Evolutionary conservation across 192 early-diverging fungal genomes (phyloP).

Genomic region (Lobosporangium transversale): DNA sequence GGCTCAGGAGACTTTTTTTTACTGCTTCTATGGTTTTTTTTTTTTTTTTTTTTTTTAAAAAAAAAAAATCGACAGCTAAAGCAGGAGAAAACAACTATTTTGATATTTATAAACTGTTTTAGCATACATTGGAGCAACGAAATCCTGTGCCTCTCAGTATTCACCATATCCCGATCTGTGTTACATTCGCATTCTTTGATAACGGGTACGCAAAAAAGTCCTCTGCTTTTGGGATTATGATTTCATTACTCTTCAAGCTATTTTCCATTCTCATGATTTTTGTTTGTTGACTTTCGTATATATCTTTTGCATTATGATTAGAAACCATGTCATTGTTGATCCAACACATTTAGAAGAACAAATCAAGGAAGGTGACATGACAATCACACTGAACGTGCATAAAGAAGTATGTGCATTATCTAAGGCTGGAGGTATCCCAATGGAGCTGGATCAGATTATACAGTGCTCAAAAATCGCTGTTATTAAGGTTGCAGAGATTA

Average conservation of each 20-base stretch:
- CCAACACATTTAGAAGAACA: constrained; percentile 90
- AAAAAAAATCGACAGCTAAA: not conserved
- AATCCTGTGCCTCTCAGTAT: constrained; percentile 95
- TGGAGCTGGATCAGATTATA: constrained; percentile 79
- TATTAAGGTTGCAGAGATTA: constrained; percentile 76
- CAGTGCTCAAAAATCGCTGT: constrained; percentile 86
- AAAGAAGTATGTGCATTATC: constrained; percentile 91
- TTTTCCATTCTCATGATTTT: too few relatives aligned
- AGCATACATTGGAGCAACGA: constrained; percentile 88
- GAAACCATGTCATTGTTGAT: constrained; percentile 83
- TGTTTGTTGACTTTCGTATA: too few relatives aligned
- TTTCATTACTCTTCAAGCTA: too few relatives aligned
- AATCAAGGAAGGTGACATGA: constrained; percentile 83
- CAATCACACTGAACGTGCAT: constrained; percentile 90
- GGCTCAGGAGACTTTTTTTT: constrained; percentile 20
- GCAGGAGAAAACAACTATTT: too few relatives aligned
- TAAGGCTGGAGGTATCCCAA: constrained; percentile 90
- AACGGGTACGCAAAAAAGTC: constrained; percentile 63
- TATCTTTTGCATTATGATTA: too few relatives aligned
- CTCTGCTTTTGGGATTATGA: too few relatives aligned
- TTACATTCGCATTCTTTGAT: constrained; percentile 94
- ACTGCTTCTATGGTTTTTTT: constrained; percentile 12
- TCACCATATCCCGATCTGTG: constrained; percentile 94
- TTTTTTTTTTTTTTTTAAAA: too few relatives aligned
- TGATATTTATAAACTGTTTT: too few relatives aligned